Evolutionary conservation across 345 rosid species (phyloP), one percentile per base, ranked within the genome.

Genomic region (Aurinia saxatilis): DNA sequence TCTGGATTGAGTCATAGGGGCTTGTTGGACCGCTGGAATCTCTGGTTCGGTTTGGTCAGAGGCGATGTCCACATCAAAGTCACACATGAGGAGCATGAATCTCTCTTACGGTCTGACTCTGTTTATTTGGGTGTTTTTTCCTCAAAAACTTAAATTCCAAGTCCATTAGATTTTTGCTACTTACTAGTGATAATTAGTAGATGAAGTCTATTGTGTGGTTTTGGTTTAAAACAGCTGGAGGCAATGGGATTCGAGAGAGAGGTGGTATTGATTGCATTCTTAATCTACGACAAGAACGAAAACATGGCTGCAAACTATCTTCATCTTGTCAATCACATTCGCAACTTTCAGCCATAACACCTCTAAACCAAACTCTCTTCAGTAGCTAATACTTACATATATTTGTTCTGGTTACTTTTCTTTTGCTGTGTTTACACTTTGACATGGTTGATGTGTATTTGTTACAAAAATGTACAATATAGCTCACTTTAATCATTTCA

Each of bases 261-360:
- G 8, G 67, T 76, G 2, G 91, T 83, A 17, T 44, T 81, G 57
- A 84, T 77, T 57, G 90, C 75, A 54, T 85, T 74, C 72, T 80
- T 85, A 34, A 86, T 87, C 9, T 86, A 89, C 84, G 80, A 86
- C 82, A 84, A 76, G 86, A 80, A 86, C 30, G 88, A 81, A 60
- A 87, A 84, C 52, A 64, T 84, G 56, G 89, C 97, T 11, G 91
- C 91, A 44, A 90, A 84, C 75, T 81, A 82, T 73, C 91, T 83
- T 48, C 61, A 82, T 73, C 91, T 83, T 48, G 58, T 81, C 58
- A 86, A 80, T 49, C 91, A 84, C 70, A 83, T 78, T 71, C 80
- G 80, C 10, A 83, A 88, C 38, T 79, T 79, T 9, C 81, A 79
- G 72, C 78, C 79, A 78, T 68, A 79, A 15, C n/a, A 54, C 27